Conservation (phyloP, 2,329 filamentous ascomycete species). For the Metarhizium rileyi region DNA sequence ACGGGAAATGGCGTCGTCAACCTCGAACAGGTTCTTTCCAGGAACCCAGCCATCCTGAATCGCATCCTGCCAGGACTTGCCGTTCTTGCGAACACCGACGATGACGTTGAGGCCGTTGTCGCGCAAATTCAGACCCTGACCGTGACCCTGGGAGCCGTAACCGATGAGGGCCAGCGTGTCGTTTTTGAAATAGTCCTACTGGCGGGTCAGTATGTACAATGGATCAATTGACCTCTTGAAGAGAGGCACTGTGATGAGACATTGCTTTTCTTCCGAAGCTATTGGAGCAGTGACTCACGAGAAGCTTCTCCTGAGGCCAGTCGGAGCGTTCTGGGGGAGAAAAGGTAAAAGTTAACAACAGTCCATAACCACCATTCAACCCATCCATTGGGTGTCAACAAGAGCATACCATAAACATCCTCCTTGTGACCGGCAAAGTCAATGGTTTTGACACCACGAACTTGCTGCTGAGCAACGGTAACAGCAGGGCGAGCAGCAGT, state of each 20-base stretch:
- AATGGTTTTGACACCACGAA: conserved; percentile 92
- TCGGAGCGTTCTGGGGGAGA: conserved; percentile 74
- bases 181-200: conserved; percentile 97
- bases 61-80: conserved; percentile 97
- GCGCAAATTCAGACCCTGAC: conserved; percentile 97
- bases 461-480: conserved; percentile 54
- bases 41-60: conserved; percentile 95
- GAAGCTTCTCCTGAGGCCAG: conserved; percentile 97
- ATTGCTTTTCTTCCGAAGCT: not conserved
- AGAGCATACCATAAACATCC: conserved; percentile 71
- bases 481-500: conserved; percentile 39
- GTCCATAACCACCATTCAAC: conserved; percentile 6
- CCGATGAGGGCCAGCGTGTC: conserved; percentile 98
- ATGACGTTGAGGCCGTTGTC: conserved; percentile 99
- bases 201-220: conserved; percentile 5
- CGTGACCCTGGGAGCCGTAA: conserved; percentile 96
- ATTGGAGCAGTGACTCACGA: conserved; percentile 49
- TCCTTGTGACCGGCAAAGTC: conserved; percentile 96
- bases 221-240: not conserved
- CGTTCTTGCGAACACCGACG: conserved; percentile 95
- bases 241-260: not conserved
- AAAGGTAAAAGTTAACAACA: not conserved
- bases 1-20: conserved; percentile 88
- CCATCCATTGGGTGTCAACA: not conserved
- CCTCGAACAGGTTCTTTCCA: conserved; percentile 97